A percentile compares a stretch with the other conserved stretches of the same genome.
Conservation (phyloP, 164 flowering plant genomes). For the Buxus sempervirens region DNA sequence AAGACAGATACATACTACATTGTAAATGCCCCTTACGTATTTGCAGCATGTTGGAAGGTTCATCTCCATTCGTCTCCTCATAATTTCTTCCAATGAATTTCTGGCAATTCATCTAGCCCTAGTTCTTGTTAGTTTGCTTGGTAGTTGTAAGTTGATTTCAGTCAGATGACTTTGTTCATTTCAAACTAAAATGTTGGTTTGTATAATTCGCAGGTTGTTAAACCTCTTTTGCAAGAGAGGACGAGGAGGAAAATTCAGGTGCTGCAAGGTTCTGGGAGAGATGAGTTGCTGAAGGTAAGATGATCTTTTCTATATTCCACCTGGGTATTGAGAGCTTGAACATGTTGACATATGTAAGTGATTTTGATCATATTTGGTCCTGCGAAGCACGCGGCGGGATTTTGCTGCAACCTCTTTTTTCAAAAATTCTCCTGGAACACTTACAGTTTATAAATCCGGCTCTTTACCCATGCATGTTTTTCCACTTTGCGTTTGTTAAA, state of each 20-base stretch:
- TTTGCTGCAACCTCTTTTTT: too few species aligned
- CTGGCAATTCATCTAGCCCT: not conserved
- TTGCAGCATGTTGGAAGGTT: conserved; percentile 99
- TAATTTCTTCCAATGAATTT: not conserved
- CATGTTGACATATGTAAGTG: not conserved
- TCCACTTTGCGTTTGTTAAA: not conserved
- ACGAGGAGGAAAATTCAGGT: conserved; percentile 90
- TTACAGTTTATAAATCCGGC: not conserved
- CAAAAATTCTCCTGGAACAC: not conserved
- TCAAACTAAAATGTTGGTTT: not conserved
- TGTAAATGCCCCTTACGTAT: conserved; percentile 87
- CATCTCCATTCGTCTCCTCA: conserved; percentile 4
- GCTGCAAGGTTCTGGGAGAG: conserved; percentile 76
- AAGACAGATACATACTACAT: conserved; percentile 94
- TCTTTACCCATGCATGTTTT: not conserved
- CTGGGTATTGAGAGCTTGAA: not conserved
- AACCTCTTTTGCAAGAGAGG: conserved; percentile 94
- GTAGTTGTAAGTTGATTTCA: not conserved
- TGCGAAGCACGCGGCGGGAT: too few species aligned
- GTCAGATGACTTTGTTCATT: not conserved
- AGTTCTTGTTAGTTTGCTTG: not conserved
- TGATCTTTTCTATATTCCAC: not conserved
- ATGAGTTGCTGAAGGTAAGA: conserved; percentile 76
- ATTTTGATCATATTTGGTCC: too few species aligned
- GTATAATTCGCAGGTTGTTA: conserved; percentile 62